Percentiles rank a stretch among this genome's conserved stretches.
Conservation (phyloP, 2,329 filamentous ascomycete genomes). For the Penicillium vulpinum region DNA sequence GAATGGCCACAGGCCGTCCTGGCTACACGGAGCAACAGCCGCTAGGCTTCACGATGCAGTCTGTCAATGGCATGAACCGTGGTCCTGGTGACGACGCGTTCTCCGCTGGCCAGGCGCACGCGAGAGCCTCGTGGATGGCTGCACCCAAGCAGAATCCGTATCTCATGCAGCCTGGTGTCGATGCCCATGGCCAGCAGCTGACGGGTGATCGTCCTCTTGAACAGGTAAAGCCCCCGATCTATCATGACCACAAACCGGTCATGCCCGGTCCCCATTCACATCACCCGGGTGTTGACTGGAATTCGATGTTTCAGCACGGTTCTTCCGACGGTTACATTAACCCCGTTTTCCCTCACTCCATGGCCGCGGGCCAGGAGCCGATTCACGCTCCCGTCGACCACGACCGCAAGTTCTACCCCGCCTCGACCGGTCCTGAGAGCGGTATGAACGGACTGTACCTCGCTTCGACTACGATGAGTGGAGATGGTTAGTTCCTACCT, state of each 20-base stretch:
- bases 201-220: slow-evolving; percentile 48
- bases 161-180: slow-evolving; percentile 43
- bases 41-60: slow-evolving; percentile 45
- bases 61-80: slow-evolving; percentile 45
- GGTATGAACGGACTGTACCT: slow-evolving; percentile 51
- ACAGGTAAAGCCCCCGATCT: slow-evolving; percentile 44
- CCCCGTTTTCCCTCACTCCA: slow-evolving; percentile 63
- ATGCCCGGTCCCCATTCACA: slow-evolving; percentile 64
- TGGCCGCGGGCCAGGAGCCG: slow-evolving; percentile 68
- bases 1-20: slow-evolving; percentile 41
- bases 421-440: slow-evolving; percentile 45
- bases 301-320: slow-evolving; percentile 75
- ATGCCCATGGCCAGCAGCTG: slow-evolving; percentile 44
- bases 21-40: slow-evolving; percentile 45
- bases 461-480: slow-evolving; percentile 48
- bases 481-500: slow-evolving; percentile 42
- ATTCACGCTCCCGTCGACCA: slow-evolving; percentile 65
- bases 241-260: slow-evolving; percentile 47
- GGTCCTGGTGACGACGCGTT: slow-evolving; percentile 39
- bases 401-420: slow-evolving; percentile 56
- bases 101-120: slow-evolving; percentile 39
- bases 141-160: slow-evolving; percentile 48
- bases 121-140: slow-evolving; percentile 45
- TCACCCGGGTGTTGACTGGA: slow-evolving; percentile 68
- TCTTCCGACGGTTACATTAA: slow-evolving; percentile 66